Base-by-base conservation (phyloP, 768 basidiomycete genomes). In the Mycena venus region DNA sequence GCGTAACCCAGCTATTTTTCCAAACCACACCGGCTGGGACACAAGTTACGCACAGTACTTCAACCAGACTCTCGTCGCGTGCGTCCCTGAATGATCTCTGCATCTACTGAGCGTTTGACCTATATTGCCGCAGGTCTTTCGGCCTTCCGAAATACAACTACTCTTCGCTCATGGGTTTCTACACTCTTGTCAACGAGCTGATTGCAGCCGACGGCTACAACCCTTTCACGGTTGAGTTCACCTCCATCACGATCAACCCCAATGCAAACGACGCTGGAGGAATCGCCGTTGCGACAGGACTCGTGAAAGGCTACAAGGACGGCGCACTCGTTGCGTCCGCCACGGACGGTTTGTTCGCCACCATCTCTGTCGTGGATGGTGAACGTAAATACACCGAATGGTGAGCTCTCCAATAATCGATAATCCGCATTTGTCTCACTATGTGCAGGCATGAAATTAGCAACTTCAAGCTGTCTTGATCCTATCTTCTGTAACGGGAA, bases 21-120 rank as follows among this genome's bases (percentile, higher is more conserved):
- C 63, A 4, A 53, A 65, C 49, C 63, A 65, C 49, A 65, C 63
- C 42, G 49, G 63, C 31, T 65, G 63, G 63, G 63, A 51, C 21
- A 65, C 47, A 31, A 65, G 63, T n/a, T 65, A 65, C 34, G 27
- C 31, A n/a, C 47, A 65, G 25, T 34, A 32, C 34, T 65, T 65
- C 34, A 36, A 65, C 23, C 31, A 65, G 23, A 36, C 63, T 6
- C 47, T 65, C n/a, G 63, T 65, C 23, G 63, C 63, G 63, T 65
- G 19, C 47, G 63, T 38, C 25, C 56, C 32, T 5, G n/a, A 25
- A 23, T 61, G 17, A 27, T 19, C 12, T 25, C 25, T 38, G 2
- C 29, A 31, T 25, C 25, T 38, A 1, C 29, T 21, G 3, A 23
- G 9, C 9, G 8, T 49, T 23, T 49, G 47, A 23, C 47, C 47